Evolutionary conservation across 305 asterid genomes (phyloP), one percentile per base, ranked within the genome.

Genomic region (Fraxinus xanthoxyloides): DNA sequence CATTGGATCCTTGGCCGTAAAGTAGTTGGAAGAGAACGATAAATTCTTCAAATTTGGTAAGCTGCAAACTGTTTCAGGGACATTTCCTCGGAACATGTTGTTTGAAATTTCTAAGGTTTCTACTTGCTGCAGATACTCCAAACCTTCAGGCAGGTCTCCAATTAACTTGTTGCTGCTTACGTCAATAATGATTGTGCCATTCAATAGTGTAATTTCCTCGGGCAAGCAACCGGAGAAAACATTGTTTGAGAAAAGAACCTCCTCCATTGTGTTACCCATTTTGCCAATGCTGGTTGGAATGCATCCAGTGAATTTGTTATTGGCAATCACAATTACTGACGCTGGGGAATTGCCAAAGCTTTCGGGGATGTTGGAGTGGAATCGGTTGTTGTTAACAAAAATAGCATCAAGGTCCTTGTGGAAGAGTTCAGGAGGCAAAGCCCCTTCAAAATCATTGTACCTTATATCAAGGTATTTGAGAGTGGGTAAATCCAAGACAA

Each of bases 401-500:
- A 95, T 85, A 0, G 92, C 98, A 46, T 93, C 98, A 3, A 93
- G 73, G 12, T 83, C 77, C 82, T 82, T 93, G 10, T 89, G 91
- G 7, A 94, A 93, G 19, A 93, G 83, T 19, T 70, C 75, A 0
- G 84, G 59, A 0, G 97, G 96, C 77, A 94, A 32, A n/a, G 79
- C 72, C 1, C 98, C 97, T 30, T 93, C 97, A n/a, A 94, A 93
- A 38, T 92, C 91, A 61, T 94, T 94, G 90, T 65, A 94, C 82
- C 98, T 85, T 8, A 94, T 77, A 46, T 93, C 98, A 0, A 94
- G 89, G 40, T 63, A 94, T 51, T 88, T 93, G 72, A 94, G 93
- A 2, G 9, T 79, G 0, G 89, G 90, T 24, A 94, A 79, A 5
- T 85, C 79, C 56, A 94, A 36, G 40, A 90, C 86, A 2, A 56